Evolutionary conservation across 805 yeast genomes (phyloP).

Genomic region (Sporopachydermia lactativora): DNA sequence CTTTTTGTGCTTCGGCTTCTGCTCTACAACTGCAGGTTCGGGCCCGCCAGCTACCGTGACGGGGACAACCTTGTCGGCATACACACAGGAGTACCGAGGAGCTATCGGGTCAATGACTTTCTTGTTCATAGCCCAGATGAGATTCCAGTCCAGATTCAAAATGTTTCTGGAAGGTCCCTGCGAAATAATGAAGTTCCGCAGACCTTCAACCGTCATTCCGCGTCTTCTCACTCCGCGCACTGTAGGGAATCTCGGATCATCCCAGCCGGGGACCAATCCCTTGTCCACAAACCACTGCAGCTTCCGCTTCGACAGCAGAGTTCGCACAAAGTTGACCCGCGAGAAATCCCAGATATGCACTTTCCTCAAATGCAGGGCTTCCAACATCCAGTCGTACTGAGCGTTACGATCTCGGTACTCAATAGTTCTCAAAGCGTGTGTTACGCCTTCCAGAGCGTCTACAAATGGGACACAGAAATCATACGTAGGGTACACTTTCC

Average conservation of each 20-base stretch:
- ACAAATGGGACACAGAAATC: constrained; percentile 98
- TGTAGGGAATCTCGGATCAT: constrained; percentile 99
- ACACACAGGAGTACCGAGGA: constrained; percentile 86
- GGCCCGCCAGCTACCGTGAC: constrained; percentile 52
- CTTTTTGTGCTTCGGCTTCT: constrained; percentile 89
- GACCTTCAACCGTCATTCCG: constrained; percentile 98
- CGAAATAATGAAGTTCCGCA: constrained; percentile 80
- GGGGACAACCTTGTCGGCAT: constrained; percentile 46
- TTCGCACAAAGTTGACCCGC: constrained; percentile 92
- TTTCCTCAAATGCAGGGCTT: constrained; percentile 69
- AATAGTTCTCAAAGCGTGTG: constrained; percentile 94
- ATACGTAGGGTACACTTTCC: constrained; percentile 98
- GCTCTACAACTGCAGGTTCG: constrained; percentile 42
- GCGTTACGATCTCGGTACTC: constrained; percentile 99
- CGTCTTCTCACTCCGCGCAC: constrained; percentile 98
- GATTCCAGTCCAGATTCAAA: constrained; percentile 92
- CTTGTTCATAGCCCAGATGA: constrained; percentile 96
- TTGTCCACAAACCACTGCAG: constrained; percentile 98
- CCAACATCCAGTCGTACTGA: constrained; percentile 93
- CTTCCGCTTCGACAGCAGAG: constrained; percentile 91
- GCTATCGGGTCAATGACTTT: constrained; percentile 95
- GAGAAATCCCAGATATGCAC: constrained; percentile 98
- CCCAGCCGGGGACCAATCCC: constrained; percentile 83
- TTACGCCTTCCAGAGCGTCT: constrained; percentile 91
- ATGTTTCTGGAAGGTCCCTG: constrained; percentile 98